Evolutionary conservation across 73 alveolate species (phyloP).

Genomic region (Paramecium sexaurelia): DNA sequence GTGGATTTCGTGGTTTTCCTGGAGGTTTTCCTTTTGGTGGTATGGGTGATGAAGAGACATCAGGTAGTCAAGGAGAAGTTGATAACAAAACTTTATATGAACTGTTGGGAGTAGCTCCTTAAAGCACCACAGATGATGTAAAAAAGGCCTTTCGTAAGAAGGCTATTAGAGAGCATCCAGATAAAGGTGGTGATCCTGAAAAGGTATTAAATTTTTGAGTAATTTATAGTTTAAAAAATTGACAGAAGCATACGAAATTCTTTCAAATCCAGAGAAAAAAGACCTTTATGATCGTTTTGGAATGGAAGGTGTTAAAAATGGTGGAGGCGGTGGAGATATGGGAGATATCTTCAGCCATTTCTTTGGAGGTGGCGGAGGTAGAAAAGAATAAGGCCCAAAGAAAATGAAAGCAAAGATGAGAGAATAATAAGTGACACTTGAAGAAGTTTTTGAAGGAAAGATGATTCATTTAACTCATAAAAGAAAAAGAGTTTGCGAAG

Average conservation of each 20-base stretch:
- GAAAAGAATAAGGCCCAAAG: slow-evolving; percentile 79
- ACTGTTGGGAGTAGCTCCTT: slow-evolving; percentile 87
- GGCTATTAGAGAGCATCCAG: slow-evolving; percentile 96
- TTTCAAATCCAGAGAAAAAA: slow-evolving; percentile 94
- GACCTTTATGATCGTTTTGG: slow-evolving; percentile 97
- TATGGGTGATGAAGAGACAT: slow-evolving; percentile 68
- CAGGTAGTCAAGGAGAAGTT: slow-evolving; percentile 86
- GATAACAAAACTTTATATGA: slow-evolving; percentile 91
- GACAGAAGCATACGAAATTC: slow-evolving; percentile 91
- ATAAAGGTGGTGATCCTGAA: slow-evolving; percentile 98
- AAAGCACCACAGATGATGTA: slow-evolving; percentile 82
- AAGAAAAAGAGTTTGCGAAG: slow-evolving; percentile 88
- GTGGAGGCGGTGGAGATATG: slow-evolving; percentile 89
- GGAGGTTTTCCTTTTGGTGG: slow-evolving; percentile 63
- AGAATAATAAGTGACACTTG: slow-evolving; percentile 86
- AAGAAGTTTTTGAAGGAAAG: slow-evolving; percentile 94
- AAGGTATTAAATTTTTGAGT: slow-evolving; percentile 28
- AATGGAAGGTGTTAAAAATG: slow-evolving; percentile 96
- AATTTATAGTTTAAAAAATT: slow-evolving; percentile 86
- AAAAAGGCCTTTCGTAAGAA: slow-evolving; percentile 90
- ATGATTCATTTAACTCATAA: slow-evolving; percentile 86
- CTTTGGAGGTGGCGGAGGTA: slow-evolving; percentile 88
- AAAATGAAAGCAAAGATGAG: slow-evolving; percentile 88
- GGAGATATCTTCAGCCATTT: slow-evolving; percentile 89
- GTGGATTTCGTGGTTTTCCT: slow-evolving; percentile 68